These are phyloP conservation scores for Alternaria sp. DNA, from an alignment of 2,329 filamentous ascomycete species.

Conservation along the genomic window DNA sequence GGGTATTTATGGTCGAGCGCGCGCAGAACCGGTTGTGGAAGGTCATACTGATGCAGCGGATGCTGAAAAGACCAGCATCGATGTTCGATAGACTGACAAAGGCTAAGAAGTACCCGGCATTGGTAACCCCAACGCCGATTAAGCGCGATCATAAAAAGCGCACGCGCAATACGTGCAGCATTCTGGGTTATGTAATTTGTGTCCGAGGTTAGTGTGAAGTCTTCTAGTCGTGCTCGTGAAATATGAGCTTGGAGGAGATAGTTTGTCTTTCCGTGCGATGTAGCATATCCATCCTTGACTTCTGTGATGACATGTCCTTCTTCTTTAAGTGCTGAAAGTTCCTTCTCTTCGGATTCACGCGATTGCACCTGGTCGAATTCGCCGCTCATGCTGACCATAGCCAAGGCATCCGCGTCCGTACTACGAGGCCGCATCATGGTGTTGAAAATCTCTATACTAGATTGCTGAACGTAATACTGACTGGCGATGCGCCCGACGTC, in stretches of 20 bases:
- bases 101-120: slow-evolving; percentile 86
- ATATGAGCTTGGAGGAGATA: slow-evolving; percentile 95
- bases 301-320: slow-evolving; percentile 75
- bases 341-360: slow-evolving; percentile 87
- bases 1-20: slow-evolving; percentile 85
- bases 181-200: slow-evolving; percentile 96
- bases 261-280: slow-evolving; percentile 90
- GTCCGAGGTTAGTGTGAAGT: slow-evolving; percentile 93
- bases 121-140: slow-evolving; percentile 97
- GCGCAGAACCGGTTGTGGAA: slow-evolving; percentile 82
- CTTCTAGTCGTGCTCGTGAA: slow-evolving; percentile 84
- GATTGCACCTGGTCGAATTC: slow-evolving; percentile 98
- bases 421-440: slow-evolving; percentile 87
- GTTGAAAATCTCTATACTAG: slow-evolving; percentile 96
- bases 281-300: slow-evolving; percentile 72
- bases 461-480: slow-evolving; percentile 94
- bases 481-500: slow-evolving; percentile 96
- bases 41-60: slow-evolving; percentile 92
- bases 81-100: slow-evolving; percentile 97
- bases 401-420: slow-evolving; percentile 89
- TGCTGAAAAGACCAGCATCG: slow-evolving; percentile 95
- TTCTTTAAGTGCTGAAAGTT: slow-evolving; percentile 77
- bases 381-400: slow-evolving; percentile 97
- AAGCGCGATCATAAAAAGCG: slow-evolving; percentile 95
- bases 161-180: slow-evolving; percentile 90